Evolutionary conservation across 2,329 filamentous ascomycete genomes (phyloP), one percentile per base, ranked within the genome.

Genomic region (Zopfia rhizophila): DNA sequence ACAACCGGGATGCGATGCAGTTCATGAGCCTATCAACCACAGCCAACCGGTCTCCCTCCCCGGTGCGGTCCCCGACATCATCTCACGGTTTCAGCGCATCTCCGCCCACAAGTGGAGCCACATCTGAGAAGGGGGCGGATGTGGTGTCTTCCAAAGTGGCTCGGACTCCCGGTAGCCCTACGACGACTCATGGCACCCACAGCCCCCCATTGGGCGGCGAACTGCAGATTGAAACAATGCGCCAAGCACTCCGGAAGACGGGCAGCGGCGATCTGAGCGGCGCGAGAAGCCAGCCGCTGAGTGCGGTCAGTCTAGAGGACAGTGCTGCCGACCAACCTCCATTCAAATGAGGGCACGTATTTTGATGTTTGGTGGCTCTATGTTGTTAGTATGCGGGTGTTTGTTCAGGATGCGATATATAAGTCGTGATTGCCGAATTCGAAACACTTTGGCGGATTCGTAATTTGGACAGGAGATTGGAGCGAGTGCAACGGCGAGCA

Each of bases 181-280:
- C 87, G 13, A 78, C 57, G 8, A 50, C 55, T 7, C 63, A 78
- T 18, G 80, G 81, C 31, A 72, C 78, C 7, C 78, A 79, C 52
- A 80, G 78, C 43, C 79, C 82, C 39, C 73, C 83, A 23, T 70
- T 78, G 36, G 76, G 78, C 49, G 80, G 78, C 18, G 92, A 96
- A 53, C 76, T 97, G 48, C 91, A 89, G 48, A 89, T 97, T 55
- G 91, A 97, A 78, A 97, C 92, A 3, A 96, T 97, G 92, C 82
- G 87, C 39, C 91, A 97, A 73, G 92, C 91, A 12, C 77, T 97
- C 64, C 81, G 89, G 65, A 87, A 90, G 70, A 96, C 91, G 11
- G 90, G 86, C 31, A 96, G 91, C 72, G 84, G 88, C 13, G 93
- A 97, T 67, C 75, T 97, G 45, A 75, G 78, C 27, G 74, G 75